Evolutionary conservation across 2,329 filamentous ascomycete species (phyloP), one percentile per base, ranked within the genome.

Genomic region (Monilinia fructigena): DNA sequence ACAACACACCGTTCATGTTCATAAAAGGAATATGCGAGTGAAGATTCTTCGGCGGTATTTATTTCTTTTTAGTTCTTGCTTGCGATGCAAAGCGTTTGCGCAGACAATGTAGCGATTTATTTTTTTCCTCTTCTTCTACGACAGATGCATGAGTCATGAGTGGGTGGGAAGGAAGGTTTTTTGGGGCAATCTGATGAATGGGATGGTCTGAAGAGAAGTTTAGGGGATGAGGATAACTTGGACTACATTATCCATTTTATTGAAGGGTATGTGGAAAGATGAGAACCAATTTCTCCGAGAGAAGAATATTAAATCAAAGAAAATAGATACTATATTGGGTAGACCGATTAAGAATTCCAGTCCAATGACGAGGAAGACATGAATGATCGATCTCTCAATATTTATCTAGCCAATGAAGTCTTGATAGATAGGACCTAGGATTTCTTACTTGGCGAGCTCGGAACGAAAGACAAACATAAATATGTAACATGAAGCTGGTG

Each of bases 101-200:
- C 28, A 35, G 53, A 38, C 31, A 55, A 38, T 55, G 28, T 38
- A 60, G 42, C 56, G 45, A 60, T 48, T 28, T 31, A 48, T 35
- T 35, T 35, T 35, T 35, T 31, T 48, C 11, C 35, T 48, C 31
- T 38, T 47, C 40, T 42, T 38, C 56, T 50, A 55, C 31, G 56
- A 60, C 48, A 45, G 28, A 60, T 60, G 45, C 26, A 61, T 61
- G 58, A 61, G 28, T 61, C 31, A 61, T 38, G 58, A 50, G 58
- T 18, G 47, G 31, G 8, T 20, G 28, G 45, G 28, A 35, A 20
- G 58, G 58, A 45, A 28, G 26, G 26, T 11, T 14, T 23, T 60
- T 40, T 7, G 38, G 10, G 58, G 28, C n/a, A 31, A 40, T 52
- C 20, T 23, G n/a, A 38, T 20, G 45, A 20, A 50, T 38, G n/a